Conservation (phyloP, 495 filamentous ascomycete species). For the Cercophora scortea region DNA sequence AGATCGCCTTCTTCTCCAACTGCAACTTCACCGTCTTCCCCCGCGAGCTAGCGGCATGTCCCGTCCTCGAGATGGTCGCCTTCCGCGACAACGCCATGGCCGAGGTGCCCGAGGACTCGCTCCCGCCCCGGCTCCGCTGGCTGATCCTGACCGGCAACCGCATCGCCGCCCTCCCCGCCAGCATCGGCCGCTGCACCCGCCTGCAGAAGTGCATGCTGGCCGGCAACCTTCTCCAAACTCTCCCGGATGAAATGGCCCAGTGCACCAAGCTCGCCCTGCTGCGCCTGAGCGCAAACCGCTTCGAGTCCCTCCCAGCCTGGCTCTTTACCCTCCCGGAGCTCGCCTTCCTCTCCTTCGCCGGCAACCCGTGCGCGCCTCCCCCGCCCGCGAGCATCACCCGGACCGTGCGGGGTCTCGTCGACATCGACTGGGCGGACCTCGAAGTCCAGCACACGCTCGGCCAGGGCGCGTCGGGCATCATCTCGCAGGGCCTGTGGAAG, state of each 20-base stretch:
- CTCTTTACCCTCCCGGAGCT: constrained; percentile 35
- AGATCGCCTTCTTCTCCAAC: constrained; percentile 34
- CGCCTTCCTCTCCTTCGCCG: constrained; percentile 37
- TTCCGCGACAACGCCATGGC: constrained; percentile 39
- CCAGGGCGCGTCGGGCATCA: constrained; percentile 30
- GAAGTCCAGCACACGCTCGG: constrained; percentile 25
- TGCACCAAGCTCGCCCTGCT: constrained; percentile 35
- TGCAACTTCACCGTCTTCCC: constrained; percentile 39
- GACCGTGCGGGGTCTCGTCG: constrained; percentile 17
- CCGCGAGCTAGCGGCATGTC: constrained; percentile 28
- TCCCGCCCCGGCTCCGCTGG: constrained; percentile 33
- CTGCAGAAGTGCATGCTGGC: constrained; percentile 39
- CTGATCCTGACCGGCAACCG: constrained; percentile 38
- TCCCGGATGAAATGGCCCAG: constrained; percentile 31
- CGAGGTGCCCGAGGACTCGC: constrained; percentile 29
- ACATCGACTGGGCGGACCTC: constrained; percentile 30
- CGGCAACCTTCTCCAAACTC: constrained; percentile 25
- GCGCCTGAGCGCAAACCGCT: constrained; percentile 31
- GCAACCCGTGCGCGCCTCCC: constrained; percentile 31
- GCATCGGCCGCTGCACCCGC: constrained; percentile 29
- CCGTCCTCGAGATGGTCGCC: constrained; percentile 35
- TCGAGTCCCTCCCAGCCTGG: constrained; percentile 29
- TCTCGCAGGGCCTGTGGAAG: constrained; percentile 28
- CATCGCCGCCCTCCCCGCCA: constrained; percentile 26
- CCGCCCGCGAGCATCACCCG: constrained; percentile 7